Evolutionary conservation across 345 rosid species (phyloP), one percentile per base, ranked within the genome.

Genomic region (Euphorbia tirucalli): DNA sequence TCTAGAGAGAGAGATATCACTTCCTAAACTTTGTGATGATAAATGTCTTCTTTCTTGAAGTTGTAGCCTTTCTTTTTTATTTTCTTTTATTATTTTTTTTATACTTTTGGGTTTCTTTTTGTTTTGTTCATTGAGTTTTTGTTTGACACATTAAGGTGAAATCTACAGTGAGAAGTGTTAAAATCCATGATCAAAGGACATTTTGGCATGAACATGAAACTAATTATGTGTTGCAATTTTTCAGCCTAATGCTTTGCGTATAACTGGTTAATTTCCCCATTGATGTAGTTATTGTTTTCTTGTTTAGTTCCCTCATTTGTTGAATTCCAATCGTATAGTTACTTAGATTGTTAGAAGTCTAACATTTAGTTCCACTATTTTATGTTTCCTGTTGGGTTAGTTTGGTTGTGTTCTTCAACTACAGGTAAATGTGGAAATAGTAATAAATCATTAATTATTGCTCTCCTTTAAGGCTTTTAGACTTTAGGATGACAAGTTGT

Each of bases 401-500:
- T 59, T 61, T 61, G 83, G 72, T 79, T 79, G 61, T 79, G 61
- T 30, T 69, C 27, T 70, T 73, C 71, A 77, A 57, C 74, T 65
- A 63, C 68, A 69, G 75, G 78, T 78, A 71, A 79, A 77, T 77
- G 76, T 49, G 64, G 64, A 61, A 61, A 70, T 71, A 60, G 64
- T 61, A 61, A 70, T 71, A 60, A 65, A 79, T 85, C 65, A 78
- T 85, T 73, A 67, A 78, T 85, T 73, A 67, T 66, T 43, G 72
- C 74, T 75, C 60, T 71, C 65, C 86, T 81, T 81, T 81, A 83
- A 7, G 82, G 78, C 83, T 79, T 79, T 46, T 46, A 46, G 52
- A 46, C 52, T 46, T 44, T 74, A 31, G 77, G 69, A 65, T 60
- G 80, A 54, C 68, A 75, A 79, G 83, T 82, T 52, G 87, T 82